Percentiles rank a stretch among this genome's conserved stretches.
phyloP scores from a whole-genome alignment of 768 basidiomycete species.

The Auriculariales sp. region DNA sequence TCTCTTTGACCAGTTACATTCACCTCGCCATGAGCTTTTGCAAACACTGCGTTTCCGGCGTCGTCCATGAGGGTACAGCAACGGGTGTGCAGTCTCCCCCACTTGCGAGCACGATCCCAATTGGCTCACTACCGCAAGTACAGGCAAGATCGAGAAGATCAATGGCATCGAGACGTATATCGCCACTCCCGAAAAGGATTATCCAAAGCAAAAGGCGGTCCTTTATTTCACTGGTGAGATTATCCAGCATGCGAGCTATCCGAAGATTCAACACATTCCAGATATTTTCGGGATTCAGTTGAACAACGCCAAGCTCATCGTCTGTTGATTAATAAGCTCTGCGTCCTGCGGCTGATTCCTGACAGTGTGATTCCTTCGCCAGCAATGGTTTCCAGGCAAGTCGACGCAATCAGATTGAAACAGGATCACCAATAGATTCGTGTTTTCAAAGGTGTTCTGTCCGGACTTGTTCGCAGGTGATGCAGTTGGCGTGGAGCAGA shows the following conservation, averaged over 20 bases:
- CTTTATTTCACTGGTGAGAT: constrained; percentile 13
- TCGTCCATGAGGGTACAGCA: constrained; percentile 5
- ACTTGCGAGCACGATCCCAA: background rate
- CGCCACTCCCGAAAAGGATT: constrained; percentile 11
- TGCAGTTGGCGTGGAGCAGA: constrained; percentile 7
- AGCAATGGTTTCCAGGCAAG: constrained; percentile 6
- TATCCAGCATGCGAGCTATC: background rate
- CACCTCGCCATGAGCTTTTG: constrained; percentile 7
- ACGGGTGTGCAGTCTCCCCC: background rate
- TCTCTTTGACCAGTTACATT: too few species aligned
- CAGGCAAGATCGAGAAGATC: constrained; percentile 9
- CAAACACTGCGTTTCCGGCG: constrained; percentile 6
- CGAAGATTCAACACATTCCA: background rate
- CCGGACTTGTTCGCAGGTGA: constrained; percentile 12
- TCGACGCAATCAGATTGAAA: background rate
- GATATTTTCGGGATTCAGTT: constrained; percentile 6
- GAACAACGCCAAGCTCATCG: constrained; percentile 7
- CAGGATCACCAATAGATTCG: background rate
- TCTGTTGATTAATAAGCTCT: background rate
- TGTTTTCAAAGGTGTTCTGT: background rate
- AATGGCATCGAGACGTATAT: constrained; percentile 13
- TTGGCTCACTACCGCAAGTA: background rate
- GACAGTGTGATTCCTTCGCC: constrained; percentile 5
- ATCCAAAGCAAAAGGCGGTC: constrained; percentile 15
- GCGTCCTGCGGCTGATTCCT: background rate